Percentiles rank a stretch among this genome's conserved stretches.
These are phyloP conservation scores for Cryomyces minteri DNA, from an alignment of 495 filamentous ascomycete genomes.

Conservation along the genomic window DNA sequence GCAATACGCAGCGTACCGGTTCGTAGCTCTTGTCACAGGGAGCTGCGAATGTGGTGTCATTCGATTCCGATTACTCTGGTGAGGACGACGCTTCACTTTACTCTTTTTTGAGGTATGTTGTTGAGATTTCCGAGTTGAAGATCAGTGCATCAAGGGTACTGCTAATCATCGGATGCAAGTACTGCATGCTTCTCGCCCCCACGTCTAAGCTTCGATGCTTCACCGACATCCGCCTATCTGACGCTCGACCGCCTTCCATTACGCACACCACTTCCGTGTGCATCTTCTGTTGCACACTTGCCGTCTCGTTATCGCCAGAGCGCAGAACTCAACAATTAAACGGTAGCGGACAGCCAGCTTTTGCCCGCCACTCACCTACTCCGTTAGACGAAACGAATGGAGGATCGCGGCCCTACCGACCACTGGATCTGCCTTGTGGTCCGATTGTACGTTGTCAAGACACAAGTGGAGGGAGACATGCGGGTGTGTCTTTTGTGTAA, in stretches of 20 bases:
- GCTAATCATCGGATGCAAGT: conserved; percentile 8
- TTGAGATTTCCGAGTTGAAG: not conserved
- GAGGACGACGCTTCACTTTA: conserved; percentile 58
- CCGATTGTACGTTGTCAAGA: conserved; percentile 35
- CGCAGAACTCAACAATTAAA: conserved; percentile 67
- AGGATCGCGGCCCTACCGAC: conserved; percentile 50
- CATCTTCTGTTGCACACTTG: conserved; percentile 62
- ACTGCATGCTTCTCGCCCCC: not conserved
- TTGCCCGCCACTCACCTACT: conserved; percentile 45
- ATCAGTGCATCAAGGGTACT: conserved; percentile 13
- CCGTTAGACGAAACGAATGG: conserved; percentile 24
- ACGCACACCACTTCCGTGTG: conserved; percentile 61
- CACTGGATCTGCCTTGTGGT: conserved; percentile 9
- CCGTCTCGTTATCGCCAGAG: conserved; percentile 51
- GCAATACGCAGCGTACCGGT: conserved; percentile 89
- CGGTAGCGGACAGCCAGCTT: conserved; percentile 49
- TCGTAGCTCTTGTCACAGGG: conserved; percentile 13
- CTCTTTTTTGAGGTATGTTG: conserved; percentile 12
- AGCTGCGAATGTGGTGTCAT: conserved; percentile 41
- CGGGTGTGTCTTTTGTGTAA: conserved; percentile 8
- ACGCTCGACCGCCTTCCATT: not conserved
- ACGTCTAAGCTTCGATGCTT: not conserved
- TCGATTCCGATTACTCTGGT: conserved; percentile 98
- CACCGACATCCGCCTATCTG: no score
- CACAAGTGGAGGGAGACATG: conserved; percentile 73